phyloP scores from a whole-genome alignment of 768 basidiomycete genomes.

The Rhodotorula babjevae region DNA sequence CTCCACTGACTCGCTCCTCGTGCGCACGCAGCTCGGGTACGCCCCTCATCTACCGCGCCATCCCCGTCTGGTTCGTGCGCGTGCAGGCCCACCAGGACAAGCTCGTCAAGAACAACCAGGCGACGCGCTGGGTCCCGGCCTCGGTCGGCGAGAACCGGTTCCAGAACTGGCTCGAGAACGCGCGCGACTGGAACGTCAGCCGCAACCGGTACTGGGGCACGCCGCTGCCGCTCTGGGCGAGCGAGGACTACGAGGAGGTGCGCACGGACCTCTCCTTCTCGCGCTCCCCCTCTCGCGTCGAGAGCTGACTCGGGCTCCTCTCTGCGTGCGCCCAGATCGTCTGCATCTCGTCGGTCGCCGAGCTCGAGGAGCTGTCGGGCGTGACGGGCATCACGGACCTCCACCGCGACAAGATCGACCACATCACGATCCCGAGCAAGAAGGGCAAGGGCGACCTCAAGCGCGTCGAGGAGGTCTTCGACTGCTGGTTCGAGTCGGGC shows the following conservation, averaged over 20 bases:
- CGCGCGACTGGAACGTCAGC: constrained; percentile 99
- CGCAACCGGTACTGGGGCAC: constrained; percentile 99
- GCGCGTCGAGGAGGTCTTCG: constrained; percentile 96
- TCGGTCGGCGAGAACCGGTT: constrained; percentile 85
- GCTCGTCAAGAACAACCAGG: constrained; percentile 81
- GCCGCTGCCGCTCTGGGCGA: constrained; percentile 92
- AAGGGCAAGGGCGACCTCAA: constrained; percentile 77
- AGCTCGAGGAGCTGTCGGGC: constrained; percentile 81
- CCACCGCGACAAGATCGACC: constrained; percentile 89
- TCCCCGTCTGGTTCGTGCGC: constrained; percentile 92
- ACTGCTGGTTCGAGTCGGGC: constrained; percentile 99
- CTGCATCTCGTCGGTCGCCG: constrained; percentile 77
- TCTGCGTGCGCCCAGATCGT: constrained; percentile 48
- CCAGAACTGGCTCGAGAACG: constrained; percentile 94
- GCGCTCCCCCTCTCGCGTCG: background rate
- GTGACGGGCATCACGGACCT: constrained; percentile 77
- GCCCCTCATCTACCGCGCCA: constrained; percentile 89
- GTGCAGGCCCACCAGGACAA: constrained; percentile 79
- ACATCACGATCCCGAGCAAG: constrained; percentile 90
- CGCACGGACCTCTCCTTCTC: constrained; percentile 10
- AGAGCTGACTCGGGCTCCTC: background rate
- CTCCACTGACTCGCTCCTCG: background rate
- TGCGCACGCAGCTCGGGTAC: constrained; percentile 68
- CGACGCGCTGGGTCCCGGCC: constrained; percentile 93
- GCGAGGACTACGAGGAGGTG: constrained; percentile 87